Conservation (phyloP, 2,329 filamentous ascomycete genomes). For the Ramularia collo-cygni region DNA sequence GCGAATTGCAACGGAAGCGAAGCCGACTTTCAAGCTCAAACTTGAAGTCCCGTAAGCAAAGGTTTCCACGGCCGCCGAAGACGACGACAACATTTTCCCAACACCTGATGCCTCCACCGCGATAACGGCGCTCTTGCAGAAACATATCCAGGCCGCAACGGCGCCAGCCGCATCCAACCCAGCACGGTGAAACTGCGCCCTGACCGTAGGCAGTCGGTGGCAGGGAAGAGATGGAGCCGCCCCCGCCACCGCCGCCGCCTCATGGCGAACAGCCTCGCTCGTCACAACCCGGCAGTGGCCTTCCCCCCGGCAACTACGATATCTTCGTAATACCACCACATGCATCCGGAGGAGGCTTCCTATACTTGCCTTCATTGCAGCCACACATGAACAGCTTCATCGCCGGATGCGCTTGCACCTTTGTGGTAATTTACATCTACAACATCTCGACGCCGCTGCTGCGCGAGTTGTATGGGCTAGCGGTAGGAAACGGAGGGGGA, state of each 20-base stretch:
- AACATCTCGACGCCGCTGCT: constrained; percentile 66
- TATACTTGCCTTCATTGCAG: constrained; percentile 86
- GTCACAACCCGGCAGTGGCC: constrained; percentile 47
- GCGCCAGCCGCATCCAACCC: too few relatives aligned
- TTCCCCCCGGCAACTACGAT: constrained; percentile 89
- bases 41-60: too few relatives aligned
- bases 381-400: constrained; percentile 86
- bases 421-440: constrained; percentile 67
- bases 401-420: constrained; percentile 72
- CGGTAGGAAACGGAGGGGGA: constrained; percentile 62
- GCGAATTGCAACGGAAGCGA: too few relatives aligned
- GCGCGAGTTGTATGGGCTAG: constrained; percentile 63
- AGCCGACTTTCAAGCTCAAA: too few relatives aligned
- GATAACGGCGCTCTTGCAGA: too few relatives aligned
- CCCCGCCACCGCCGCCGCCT: constrained; percentile 77
- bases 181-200: too few relatives aligned
- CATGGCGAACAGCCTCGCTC: constrained; percentile 73
- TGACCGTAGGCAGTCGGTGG: too few relatives aligned
- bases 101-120: too few relatives aligned
- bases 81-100: too few relatives aligned
- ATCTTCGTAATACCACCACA: constrained; percentile 95
- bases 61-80: too few relatives aligned
- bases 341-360: constrained; percentile 78
- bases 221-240: too few relatives aligned
- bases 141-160: too few relatives aligned